Base-by-base conservation (phyloP, 2,329 filamentous ascomycete species). In the Alternaria ventricosa region DNA sequence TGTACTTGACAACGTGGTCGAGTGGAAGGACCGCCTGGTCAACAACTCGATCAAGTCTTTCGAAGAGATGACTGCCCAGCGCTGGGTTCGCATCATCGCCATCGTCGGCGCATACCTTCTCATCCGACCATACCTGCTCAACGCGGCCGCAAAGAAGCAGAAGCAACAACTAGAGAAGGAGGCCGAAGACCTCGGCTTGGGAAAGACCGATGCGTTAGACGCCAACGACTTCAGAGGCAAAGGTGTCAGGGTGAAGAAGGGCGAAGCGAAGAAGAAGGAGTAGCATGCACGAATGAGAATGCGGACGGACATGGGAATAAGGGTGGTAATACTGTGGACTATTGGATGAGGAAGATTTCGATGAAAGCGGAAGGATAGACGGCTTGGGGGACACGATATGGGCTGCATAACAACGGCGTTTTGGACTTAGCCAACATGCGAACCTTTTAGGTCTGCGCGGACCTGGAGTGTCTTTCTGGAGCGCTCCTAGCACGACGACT, bases 101-200 rank as follows among this genome's bases (percentile, higher is more conserved):
- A 87, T 93, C 65, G 87, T 93, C 20, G 88, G 92, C 72, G 89
- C 87, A 59, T 96, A 95, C 82, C 76, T 89, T 67, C 86, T 96
- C 56, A 62, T 80, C 23, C 89, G 93, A 1, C 92, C 92, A 0
- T 93, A 93, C 77, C 79, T 94, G 55, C 85, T 94, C 73, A 90
- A 90, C 75, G 80, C 88, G 41, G 89, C 88, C 71, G 87, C 85
- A 64, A 88, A 87, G 72, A 80, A 85, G 66, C 88, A 92, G 75
- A 87, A 89, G 77, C 85, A 85, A 73, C 84, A 90, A 75, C 84
- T 91, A 75, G 88, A 90, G 71, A 84, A 80, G 62, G 78, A 79
- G 41, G 68, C 81, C 7, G 79, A 82, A 43, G 83, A 84, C 9
- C 80, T 81, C 25, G 68, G 70, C 23, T 66, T 74, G 20, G 66